Base-by-base conservation (phyloP, 495 filamentous ascomycete species). In the Hypoxylon crocopeplum region DNA sequence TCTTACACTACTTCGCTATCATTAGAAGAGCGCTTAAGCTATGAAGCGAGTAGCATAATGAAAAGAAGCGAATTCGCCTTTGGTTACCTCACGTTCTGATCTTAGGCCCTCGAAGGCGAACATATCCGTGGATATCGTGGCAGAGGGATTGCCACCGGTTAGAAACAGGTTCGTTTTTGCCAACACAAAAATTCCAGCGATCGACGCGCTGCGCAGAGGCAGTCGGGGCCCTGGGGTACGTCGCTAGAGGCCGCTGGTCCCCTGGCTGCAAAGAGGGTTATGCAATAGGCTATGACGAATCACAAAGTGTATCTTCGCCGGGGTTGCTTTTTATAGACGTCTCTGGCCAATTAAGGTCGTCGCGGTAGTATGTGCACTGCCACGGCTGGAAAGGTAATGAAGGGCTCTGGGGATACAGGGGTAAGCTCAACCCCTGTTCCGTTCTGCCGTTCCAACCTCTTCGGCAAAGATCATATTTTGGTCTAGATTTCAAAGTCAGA, bases 241-340 rank as follows among this genome's bases (percentile, higher is more conserved):
- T 55, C 33, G 38, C 24, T 50, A 44, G 24, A 64, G 10, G 44
- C 36, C 37, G 52, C 54, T 54, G 24, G 44, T 37, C 20, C 41
- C 36, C 42, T 32, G 16, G 34, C 34, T 19, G 34, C 34, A 17
- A n/a, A 34, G 37, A 29, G 17, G 51, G 34, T 54, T 37, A 48
- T 40, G 37, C 46, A 49, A 42, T 53, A 29, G 50, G 32, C 41
- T 38, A 60, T 55, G 64, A 52, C 64, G 60, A 67, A 67, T 64
- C 41, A 59, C 1, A 54, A 56, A 56, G 60, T 47, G 54, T 69
- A 63, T 62, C 53, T 47, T 49, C 32, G 53, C 41, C 38, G 44
- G 40, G 32, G 22, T 52, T 51, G 15, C 67, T 67, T 67, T 64
- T 69, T 69, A 61, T 67, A 69, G 67, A 64, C 13, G 24, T 46